A percentile compares a stretch with the other conserved stretches of the same genome.
Evolutionary conservation across 140 eudicot species (phyloP).

Genomic region (Bidens hawaiensis): DNA sequence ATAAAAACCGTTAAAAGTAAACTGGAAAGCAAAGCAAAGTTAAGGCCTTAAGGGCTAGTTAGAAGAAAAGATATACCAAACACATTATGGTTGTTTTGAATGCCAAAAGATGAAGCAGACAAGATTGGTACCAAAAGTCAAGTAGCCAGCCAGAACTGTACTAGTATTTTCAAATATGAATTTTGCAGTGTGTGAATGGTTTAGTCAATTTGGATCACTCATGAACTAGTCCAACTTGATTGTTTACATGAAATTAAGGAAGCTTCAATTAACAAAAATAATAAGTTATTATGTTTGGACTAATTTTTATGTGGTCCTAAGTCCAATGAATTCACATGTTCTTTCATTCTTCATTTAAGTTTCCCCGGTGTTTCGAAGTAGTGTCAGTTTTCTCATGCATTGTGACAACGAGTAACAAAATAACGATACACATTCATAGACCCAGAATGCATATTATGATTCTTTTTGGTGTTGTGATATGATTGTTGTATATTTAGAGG

Average conservation of each 20-base stretch:
- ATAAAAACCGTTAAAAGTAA: too few species aligned
- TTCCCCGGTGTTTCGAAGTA: too few species aligned
- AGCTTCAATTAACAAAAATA: neutral
- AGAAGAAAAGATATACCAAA: neutral
- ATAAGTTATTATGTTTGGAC: too few species aligned
- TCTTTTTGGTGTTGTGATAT: neutral
- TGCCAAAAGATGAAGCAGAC: neutral
- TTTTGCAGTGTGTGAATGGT: neutral
- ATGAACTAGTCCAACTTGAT: neutral
- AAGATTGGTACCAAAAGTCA: conserved; percentile 1
- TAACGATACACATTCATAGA: too few species aligned
- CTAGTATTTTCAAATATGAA: neutral
- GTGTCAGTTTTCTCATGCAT: too few species aligned
- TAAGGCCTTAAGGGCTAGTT: neutral
- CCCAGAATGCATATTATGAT: neutral
- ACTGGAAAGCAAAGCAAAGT: too few species aligned
- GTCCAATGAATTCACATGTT: too few species aligned
- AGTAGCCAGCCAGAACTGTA: conserved; percentile 6
- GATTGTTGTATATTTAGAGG: neutral
- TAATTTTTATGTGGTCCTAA: too few species aligned
- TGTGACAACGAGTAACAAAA: too few species aligned
- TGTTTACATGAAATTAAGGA: neutral
- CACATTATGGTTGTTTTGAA: neutral
- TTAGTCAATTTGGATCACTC: neutral
- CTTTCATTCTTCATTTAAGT: too few species aligned